phyloP scores from a whole-genome alignment of 2,329 filamentous ascomycete species.

The Venturia asperata region DNA sequence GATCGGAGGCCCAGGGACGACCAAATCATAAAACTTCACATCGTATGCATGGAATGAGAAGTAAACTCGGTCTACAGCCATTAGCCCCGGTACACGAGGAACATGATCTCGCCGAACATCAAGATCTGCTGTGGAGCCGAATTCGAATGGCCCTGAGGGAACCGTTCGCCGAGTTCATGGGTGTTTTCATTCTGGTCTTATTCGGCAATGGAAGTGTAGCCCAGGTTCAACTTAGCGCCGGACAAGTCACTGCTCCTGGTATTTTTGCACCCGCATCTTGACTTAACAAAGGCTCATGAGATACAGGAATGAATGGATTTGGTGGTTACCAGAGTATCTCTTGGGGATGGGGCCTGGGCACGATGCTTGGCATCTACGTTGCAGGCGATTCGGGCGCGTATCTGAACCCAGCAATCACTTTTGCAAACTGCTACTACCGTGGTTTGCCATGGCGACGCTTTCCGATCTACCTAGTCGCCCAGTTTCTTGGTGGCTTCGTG shows the following conservation, averaged over 20 bases:
- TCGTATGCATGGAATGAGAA: constrained; percentile 8
- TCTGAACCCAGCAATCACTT: constrained; percentile 59
- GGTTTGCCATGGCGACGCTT: constrained; percentile 63
- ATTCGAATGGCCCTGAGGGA: constrained; percentile 35
- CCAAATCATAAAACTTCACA: constrained; percentile 10
- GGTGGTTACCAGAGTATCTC: constrained; percentile 38
- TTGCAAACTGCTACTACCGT: constrained; percentile 62
- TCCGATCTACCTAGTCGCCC: constrained; percentile 59
- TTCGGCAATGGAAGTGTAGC: constrained; percentile 41
- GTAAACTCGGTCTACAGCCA: constrained; percentile 33
- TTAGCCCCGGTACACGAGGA: constrained; percentile 37
- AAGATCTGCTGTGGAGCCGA: constrained; percentile 34
- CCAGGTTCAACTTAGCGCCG: constrained; percentile 36
- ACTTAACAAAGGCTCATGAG: neutral
- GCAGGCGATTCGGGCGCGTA: constrained; percentile 59
- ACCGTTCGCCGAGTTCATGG: constrained; percentile 41
- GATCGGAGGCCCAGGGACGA: neutral
- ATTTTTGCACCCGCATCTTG: constrained; percentile 18
- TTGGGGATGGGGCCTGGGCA: constrained; percentile 33
- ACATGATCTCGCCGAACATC: constrained; percentile 32
- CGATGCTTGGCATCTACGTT: constrained; percentile 53
- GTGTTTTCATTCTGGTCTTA: constrained; percentile 36
- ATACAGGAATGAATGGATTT: constrained; percentile 27
- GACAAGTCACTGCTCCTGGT: constrained; percentile 35
- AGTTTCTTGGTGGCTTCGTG: constrained; percentile 60